phyloP scores from a whole-genome alignment of 495 filamentous ascomycete species.

The Tuber brumale region DNA sequence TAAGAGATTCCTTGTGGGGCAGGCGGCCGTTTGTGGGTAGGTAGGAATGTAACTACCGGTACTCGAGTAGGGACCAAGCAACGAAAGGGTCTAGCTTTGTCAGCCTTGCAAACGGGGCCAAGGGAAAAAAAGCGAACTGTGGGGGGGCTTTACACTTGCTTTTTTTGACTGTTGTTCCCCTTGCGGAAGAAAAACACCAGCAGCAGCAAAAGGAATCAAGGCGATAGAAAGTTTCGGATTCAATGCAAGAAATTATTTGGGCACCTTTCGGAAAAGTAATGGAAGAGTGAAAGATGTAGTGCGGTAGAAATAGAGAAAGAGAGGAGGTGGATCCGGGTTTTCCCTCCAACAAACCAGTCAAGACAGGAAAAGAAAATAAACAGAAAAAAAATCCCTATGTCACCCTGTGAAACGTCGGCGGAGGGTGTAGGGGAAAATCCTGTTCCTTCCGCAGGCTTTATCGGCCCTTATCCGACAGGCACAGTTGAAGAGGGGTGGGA shows the following conservation, averaged over 20 bases:
- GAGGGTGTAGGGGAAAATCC: slow-evolving; percentile 18
- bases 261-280: not conserved
- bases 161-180: slow-evolving; percentile 16
- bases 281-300: slow-evolving; percentile 23
- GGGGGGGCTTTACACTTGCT: slow-evolving; percentile 32
- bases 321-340: slow-evolving; percentile 34
- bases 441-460: slow-evolving; percentile 27
- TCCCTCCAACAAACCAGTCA: slow-evolving; percentile 17
- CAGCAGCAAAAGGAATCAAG: not conserved
- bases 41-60: slow-evolving; percentile 8
- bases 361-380: slow-evolving; percentile 7
- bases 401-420: slow-evolving; percentile 29
- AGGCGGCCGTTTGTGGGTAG: slow-evolving; percentile 25
- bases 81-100: slow-evolving; percentile 11
- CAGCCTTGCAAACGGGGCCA: slow-evolving; percentile 20
- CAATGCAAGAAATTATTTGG: slow-evolving; percentile 12
- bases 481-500: slow-evolving; percentile 18
- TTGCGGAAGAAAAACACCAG: slow-evolving; percentile 17
- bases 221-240: slow-evolving; percentile 18
- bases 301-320: slow-evolving; percentile 23
- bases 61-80: not conserved
- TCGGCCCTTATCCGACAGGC: slow-evolving; percentile 37
- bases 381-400: not conserved
- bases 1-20: slow-evolving; percentile 20
- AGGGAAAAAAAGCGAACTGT: slow-evolving; percentile 16